These are phyloP conservation scores for Raffaelea deltoideospora DNA, from an alignment of 2,329 filamentous ascomycete species.

Conservation along the genomic window DNA sequence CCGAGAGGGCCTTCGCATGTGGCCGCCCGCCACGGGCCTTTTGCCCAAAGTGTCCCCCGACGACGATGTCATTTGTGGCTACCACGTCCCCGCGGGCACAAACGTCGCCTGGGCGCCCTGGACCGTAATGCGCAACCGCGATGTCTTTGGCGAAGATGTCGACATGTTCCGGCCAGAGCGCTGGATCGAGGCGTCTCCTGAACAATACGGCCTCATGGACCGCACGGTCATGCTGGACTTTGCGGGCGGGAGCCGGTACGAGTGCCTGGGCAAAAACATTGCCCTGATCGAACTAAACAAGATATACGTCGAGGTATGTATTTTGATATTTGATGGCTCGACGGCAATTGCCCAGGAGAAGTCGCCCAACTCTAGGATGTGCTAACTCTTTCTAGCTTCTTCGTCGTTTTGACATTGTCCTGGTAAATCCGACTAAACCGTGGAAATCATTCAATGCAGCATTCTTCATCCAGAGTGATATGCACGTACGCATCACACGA, in stretches of 20 bases:
- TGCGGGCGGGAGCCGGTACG: slow-evolving; percentile 19
- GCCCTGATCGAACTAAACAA: slow-evolving; percentile 27
- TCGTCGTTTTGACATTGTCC: too few relatives aligned
- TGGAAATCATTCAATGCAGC: too few relatives aligned
- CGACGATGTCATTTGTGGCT: slow-evolving; percentile 21
- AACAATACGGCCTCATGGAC: slow-evolving; percentile 12
- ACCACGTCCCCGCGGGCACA: slow-evolving; percentile 28
- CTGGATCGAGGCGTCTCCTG: slow-evolving; percentile 22
- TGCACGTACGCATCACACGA: too few relatives aligned
- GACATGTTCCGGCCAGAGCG: slow-evolving; percentile 28
- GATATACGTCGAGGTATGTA: slow-evolving; percentile 9
- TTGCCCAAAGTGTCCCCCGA: slow-evolving; percentile 16
- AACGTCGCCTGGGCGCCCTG: slow-evolving; percentile 16
- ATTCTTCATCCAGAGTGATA: too few relatives aligned
- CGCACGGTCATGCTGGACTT: slow-evolving; percentile 20
- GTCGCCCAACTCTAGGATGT: too few relatives aligned
- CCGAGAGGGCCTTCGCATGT: slow-evolving; percentile 30
- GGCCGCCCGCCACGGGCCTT: slow-evolving; percentile 24
- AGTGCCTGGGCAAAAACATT: slow-evolving; percentile 27
- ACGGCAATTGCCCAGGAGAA: too few relatives aligned
- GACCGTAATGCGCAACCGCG: slow-evolving; percentile 20
- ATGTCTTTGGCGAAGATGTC: slow-evolving; percentile 21
- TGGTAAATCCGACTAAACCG: too few relatives aligned
- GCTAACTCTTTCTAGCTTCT: too few relatives aligned
- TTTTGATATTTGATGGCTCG: too few relatives aligned